A percentile compares a stretch with the other conserved stretches of the same genome.
phyloP scores from a whole-genome alignment of 768 basidiomycete genomes.

The Amanita jacksonii region DNA sequence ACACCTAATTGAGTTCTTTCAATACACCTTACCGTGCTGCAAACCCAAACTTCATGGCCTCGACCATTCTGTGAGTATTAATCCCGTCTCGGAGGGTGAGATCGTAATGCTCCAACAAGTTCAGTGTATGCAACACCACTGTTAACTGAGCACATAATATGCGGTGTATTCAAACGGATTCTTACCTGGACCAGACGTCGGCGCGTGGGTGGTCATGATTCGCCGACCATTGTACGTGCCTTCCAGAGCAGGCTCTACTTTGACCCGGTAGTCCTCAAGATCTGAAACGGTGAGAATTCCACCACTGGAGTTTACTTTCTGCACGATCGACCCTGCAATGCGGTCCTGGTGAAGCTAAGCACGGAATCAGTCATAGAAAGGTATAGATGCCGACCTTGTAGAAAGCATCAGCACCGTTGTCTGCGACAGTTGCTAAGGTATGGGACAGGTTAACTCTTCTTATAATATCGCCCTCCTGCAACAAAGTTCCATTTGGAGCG shows the following conservation, averaged over 20 bases:
- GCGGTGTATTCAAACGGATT: neutral
- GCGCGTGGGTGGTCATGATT: slow-evolving; percentile 79
- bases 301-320: slow-evolving; percentile 59
- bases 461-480: slow-evolving; percentile 70
- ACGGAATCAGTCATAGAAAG: slow-evolving; percentile 6
- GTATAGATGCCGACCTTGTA: slow-evolving; percentile 46
- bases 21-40: slow-evolving; percentile 29
- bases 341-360: slow-evolving; percentile 41
- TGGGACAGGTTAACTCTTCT: slow-evolving; percentile 63
- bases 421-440: slow-evolving; percentile 67
- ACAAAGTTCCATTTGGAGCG: slow-evolving; percentile 61
- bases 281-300: slow-evolving; percentile 77
- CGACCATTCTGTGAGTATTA: slow-evolving; percentile 73
- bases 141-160: neutral
- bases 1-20: neutral
- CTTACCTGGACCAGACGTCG: slow-evolving; percentile 70
- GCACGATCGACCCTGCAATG: slow-evolving; percentile 72
- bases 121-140: slow-evolving; percentile 88
- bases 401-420: slow-evolving; percentile 71
- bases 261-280: slow-evolving; percentile 58
- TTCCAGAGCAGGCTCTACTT: slow-evolving; percentile 61
- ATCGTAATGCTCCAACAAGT: slow-evolving; percentile 72
- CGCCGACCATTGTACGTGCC: slow-evolving; percentile 71
- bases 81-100: slow-evolving; percentile 45
- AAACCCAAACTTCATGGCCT: slow-evolving; percentile 72